phyloP scores from a whole-genome alignment of 2,329 filamentous ascomycete species.

The Pyrenophora tritici-repentis region DNA sequence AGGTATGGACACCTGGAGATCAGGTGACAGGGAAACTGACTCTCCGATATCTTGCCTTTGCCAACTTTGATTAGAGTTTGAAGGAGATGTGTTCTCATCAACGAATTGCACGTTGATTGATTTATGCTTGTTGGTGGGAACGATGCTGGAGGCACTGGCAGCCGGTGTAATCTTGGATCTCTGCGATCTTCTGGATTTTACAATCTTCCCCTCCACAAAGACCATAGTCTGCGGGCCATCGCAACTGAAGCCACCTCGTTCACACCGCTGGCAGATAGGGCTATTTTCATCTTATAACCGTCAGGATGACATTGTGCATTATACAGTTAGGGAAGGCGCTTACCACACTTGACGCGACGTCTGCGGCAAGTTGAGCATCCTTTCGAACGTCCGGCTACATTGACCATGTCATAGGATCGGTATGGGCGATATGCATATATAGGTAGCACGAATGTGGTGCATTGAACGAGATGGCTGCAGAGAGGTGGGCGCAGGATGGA shows the following conservation, averaged over 20 bases:
- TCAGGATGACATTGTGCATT: constrained; percentile 6
- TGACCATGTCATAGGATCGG: constrained; percentile 30
- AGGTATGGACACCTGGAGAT: neutral
- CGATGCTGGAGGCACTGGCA: too few species aligned
- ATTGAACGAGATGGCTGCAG: constrained; percentile 7
- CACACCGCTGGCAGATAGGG: constrained; percentile 34
- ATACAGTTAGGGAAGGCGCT: constrained; percentile 7
- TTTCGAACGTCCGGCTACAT: constrained; percentile 39
- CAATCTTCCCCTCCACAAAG: constrained; percentile 34
- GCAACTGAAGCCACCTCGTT: constrained; percentile 29
- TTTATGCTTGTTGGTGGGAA: too few species aligned
- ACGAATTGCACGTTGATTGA: too few species aligned
- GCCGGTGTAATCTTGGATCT: neutral
- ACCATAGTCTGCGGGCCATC: constrained; percentile 29
- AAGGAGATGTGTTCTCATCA: too few species aligned
- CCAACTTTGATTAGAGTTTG: neutral
- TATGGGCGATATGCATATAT: neutral
- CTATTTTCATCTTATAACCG: constrained; percentile 30
- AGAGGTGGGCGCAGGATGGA: neutral
- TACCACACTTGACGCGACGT: constrained; percentile 41
- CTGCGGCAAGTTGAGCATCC: constrained; percentile 39
- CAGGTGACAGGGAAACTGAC: neutral
- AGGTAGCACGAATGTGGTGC: neutral
- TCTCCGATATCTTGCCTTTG: constrained; percentile 2
- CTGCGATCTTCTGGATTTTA: constrained; percentile 30